Percentiles rank a stretch among this genome's conserved stretches.
These are phyloP conservation scores for Candida suzukii DNA, from an alignment of 805 yeast species.

Conservation along the genomic window DNA sequence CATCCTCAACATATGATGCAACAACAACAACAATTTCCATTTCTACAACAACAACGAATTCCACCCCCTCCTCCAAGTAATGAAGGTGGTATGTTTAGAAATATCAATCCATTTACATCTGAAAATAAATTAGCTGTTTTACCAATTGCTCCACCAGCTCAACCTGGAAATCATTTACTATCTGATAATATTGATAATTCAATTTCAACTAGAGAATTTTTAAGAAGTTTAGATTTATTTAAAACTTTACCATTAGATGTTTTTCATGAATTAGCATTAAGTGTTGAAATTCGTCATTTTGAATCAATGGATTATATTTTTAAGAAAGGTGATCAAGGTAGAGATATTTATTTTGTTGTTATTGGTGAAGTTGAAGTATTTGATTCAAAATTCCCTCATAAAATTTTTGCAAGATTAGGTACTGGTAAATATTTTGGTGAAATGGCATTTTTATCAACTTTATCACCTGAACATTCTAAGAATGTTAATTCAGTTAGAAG, in stretches of 20 bases:
- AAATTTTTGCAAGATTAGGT: slow-evolving; percentile 49
- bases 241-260: slow-evolving; percentile 48
- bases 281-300: slow-evolving; percentile 48
- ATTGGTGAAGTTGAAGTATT: slow-evolving; percentile 68
- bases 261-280: slow-evolving; percentile 57
- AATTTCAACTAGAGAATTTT: slow-evolving; percentile 46
- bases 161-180: background rate
- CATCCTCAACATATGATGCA: background rate
- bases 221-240: slow-evolving; percentile 54
- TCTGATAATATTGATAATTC: slow-evolving; percentile 42
- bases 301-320: slow-evolving; percentile 56
- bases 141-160: background rate
- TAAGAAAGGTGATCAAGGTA: slow-evolving; percentile 50
- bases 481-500: slow-evolving; percentile 32
- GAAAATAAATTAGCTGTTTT: background rate
- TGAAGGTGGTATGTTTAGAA: background rate
- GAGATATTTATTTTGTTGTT: slow-evolving; percentile 61
- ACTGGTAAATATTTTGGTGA: slow-evolving; percentile 71
- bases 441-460: slow-evolving; percentile 55
- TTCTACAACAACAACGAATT: background rate
- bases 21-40: background rate
- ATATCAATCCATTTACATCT: background rate
- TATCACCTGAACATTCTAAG: slow-evolving; percentile 24
- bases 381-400: slow-evolving; percentile 26
- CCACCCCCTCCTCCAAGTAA: background rate